Evolutionary conservation across 176 grass and related monocot species (phyloP).

Genomic region (Oryza meyeriana): DNA sequence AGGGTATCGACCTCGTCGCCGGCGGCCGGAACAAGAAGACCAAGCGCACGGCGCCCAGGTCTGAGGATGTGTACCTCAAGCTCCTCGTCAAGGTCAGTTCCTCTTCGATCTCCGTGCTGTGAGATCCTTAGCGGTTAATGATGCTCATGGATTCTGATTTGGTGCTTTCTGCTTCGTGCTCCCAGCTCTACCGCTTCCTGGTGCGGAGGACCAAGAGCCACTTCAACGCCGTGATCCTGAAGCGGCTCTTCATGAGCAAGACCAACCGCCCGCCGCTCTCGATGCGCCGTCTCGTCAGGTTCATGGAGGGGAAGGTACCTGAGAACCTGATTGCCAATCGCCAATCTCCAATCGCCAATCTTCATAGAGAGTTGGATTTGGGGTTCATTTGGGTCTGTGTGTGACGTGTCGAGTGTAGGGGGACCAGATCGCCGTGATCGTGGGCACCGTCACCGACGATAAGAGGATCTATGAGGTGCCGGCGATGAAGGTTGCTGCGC

Average conservation of each 20-base stretch:
- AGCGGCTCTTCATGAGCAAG: slow-evolving; percentile 93
- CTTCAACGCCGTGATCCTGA: slow-evolving; percentile 76
- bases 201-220: slow-evolving; percentile 68
- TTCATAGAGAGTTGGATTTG: not conserved
- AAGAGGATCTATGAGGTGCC: slow-evolving; percentile 72
- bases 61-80: slow-evolving; percentile 79
- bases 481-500: slow-evolving; percentile 65
- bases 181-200: slow-evolving; percentile 80
- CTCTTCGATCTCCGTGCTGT: not conserved
- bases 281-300: slow-evolving; percentile 66
- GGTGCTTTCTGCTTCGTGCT: not conserved
- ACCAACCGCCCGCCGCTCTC: slow-evolving; percentile 70
- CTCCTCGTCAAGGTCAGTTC: slow-evolving; percentile 61
- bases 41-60: slow-evolving; percentile 64
- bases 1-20: slow-evolving; percentile 70
- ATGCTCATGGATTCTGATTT: not conserved
- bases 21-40: slow-evolving; percentile 78
- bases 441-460: slow-evolving; percentile 80
- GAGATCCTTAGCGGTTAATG: not conserved
- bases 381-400: not conserved
- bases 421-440: slow-evolving; percentile 69
- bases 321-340: not conserved
- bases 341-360: not conserved
- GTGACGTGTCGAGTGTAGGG: slow-evolving; percentile 17
- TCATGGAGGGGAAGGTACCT: slow-evolving; percentile 59